Evolutionary conservation across 177 flowering plant genomes (phyloP), one percentile per base, ranked within the genome.

Genomic region (Vitis hybrid): DNA sequence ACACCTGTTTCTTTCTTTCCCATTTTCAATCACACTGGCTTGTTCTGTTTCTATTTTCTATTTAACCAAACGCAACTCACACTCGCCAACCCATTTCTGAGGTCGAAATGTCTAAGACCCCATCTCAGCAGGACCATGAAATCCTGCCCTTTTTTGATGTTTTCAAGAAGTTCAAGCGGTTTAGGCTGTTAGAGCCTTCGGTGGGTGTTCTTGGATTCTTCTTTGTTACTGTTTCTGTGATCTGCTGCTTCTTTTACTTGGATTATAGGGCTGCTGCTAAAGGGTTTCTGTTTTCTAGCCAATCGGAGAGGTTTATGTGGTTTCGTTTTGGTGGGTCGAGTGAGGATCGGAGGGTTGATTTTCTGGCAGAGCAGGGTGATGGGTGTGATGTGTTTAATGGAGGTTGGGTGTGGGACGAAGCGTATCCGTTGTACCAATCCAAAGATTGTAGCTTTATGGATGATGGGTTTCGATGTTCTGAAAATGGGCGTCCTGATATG

Each of bases 401-500:
- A 27, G 81, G 85, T 15, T 93, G 98, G 97, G 89, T 87, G 49
- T 91, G 94, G 97, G 97, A 93, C 76, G 91, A 93, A 55, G 68
- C 18, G 0, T 91, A 89, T 69, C 98, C 97, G 3, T 55, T 93
- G 76, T 91, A 91, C 73, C 75, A 84, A 24, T 86, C 93, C 12
- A 84, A 64, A 65, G 82, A 84, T 80, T 91, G 98, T 67, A 63
- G 64, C 19, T 85, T 89, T 69, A 30, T 91, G 68, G 98, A 93
- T 78, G 84, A 78, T 6, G 97, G 98, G 6, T 93, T 93, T 80
- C 75, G 93, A 66, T 93, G 98, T 48, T 76, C 84, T 52, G 93
- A 91, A 72, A 89, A 88, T 81, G 93, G 94, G 2, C 79, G 98
- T 55, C 93, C 86, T 64, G 98, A 93, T 83, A 65, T 70, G 35